phyloP scores from a whole-genome alignment of 495 filamentous ascomycete species.

The Cercophora scortea region DNA sequence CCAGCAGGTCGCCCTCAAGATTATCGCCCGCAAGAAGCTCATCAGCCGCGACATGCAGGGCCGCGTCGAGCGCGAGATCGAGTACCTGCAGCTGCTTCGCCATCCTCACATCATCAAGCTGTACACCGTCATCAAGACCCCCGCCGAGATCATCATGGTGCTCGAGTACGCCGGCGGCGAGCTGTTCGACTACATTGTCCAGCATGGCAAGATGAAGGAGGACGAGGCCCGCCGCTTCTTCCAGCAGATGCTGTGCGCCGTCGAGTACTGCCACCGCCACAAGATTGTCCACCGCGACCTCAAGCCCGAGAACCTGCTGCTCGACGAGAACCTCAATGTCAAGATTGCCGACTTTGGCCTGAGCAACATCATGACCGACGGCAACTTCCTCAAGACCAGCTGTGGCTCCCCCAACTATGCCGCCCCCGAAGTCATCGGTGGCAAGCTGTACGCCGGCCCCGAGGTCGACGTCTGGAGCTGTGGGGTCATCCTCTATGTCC shows the following conservation, averaged over 20 bases:
- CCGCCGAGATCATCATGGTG: constrained; percentile 95
- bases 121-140: constrained; percentile 95
- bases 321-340: constrained; percentile 90
- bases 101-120: constrained; percentile 99
- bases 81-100: constrained; percentile 88
- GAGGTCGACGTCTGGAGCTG: constrained; percentile 99
- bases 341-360: constrained; percentile 98
- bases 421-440: constrained; percentile 93
- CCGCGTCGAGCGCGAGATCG: constrained; percentile 93
- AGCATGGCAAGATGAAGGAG: constrained; percentile 81
- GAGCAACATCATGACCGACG: constrained; percentile 99
- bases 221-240: constrained; percentile 91
- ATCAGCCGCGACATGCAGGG: constrained; percentile 96
- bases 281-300: constrained; percentile 98
- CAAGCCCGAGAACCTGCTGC: constrained; percentile 92
- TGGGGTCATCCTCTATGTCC: constrained; percentile 93
- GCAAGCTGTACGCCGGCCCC: constrained; percentile 94
- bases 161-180: constrained; percentile 95
- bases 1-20: constrained; percentile 94
- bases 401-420: constrained; percentile 98
- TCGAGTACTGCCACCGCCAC: constrained; percentile 97
- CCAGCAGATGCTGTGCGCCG: constrained; percentile 98
- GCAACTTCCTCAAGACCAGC: constrained; percentile 97
- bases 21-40: constrained; percentile 90
- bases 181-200: constrained; percentile 94